Conservation (phyloP, 768 basidiomycete species). For the Gelatoporia subvermispora region DNA sequence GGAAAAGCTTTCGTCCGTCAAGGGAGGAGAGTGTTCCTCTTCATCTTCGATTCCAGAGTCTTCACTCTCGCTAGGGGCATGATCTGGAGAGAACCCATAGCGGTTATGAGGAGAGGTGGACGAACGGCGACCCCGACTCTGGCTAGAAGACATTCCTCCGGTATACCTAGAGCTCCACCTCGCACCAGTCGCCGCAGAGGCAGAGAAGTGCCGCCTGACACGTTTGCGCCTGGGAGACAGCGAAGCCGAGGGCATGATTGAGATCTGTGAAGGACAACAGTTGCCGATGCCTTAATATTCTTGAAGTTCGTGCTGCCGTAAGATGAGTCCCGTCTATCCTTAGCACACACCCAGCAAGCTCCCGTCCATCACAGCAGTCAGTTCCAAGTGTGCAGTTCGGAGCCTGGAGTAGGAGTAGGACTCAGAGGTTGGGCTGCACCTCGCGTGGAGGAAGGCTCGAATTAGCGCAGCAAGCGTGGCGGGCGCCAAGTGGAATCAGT, state of each 20-base stretch:
- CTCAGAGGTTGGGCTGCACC: too few species aligned
- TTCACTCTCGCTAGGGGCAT: conserved; percentile 4
- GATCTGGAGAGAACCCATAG: conserved; percentile 11
- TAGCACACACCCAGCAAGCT: too few species aligned
- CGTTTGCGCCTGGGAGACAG: conserved; percentile 23
- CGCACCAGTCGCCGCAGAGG: conserved; percentile 18
- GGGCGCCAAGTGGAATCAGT: too few species aligned
- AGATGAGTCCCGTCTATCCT: too few species aligned
- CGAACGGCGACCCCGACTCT: conserved; percentile 11
- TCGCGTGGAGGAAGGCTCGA: too few species aligned
- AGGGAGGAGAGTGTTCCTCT: background rate
- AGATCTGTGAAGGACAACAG: background rate
- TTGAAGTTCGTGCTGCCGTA: background rate
- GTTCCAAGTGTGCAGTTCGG: too few species aligned
- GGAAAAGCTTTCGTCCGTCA: conserved; percentile 9
- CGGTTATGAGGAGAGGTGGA: conserved; percentile 14
- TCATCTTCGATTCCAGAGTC: conserved; percentile 14
- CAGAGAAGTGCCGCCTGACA: conserved; percentile 21
- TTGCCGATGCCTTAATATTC: background rate
- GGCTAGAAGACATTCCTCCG: conserved; percentile 2
- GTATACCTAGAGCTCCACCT: conserved; percentile 9
- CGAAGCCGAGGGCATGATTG: conserved; percentile 17
- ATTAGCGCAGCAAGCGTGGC: too few species aligned
- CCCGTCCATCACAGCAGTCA: too few species aligned
- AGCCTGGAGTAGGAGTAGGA: too few species aligned